Conservation (phyloP, 805 yeast genomes). For the Kluyveromyces aestuarii region DNA sequence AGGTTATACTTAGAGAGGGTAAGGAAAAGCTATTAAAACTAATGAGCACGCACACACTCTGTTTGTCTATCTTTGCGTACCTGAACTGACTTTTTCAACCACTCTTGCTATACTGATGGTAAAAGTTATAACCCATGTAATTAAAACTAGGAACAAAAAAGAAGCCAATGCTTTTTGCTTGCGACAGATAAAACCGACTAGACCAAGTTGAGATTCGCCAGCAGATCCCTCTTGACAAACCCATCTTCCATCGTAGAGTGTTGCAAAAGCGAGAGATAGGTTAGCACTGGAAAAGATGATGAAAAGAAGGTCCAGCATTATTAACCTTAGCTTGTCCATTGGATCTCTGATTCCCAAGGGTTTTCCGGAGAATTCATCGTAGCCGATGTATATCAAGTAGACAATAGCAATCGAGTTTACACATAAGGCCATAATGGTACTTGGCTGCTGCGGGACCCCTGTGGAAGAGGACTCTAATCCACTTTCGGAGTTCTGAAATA, state of each 20-base stretch:
- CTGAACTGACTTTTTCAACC: constrained; percentile 49
- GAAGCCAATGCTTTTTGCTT: constrained; percentile 74
- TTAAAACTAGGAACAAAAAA: constrained; percentile 64
- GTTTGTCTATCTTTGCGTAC: constrained; percentile 9
- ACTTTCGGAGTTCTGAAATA: constrained; percentile 35
- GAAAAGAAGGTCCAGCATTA: constrained; percentile 75
- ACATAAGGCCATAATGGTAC: constrained; percentile 86
- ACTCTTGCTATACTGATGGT: constrained; percentile 76
- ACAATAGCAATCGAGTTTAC: constrained; percentile 73
- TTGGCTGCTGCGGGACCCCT: constrained; percentile 61
- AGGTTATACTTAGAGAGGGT: not conserved
- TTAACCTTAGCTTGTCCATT: constrained; percentile 67
- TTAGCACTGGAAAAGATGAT: constrained; percentile 87
- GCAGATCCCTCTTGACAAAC: constrained; percentile 40
- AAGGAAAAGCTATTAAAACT: not conserved
- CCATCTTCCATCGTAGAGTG: constrained; percentile 76
- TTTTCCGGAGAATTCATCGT: constrained; percentile 85
- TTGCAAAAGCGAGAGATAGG: constrained; percentile 74
- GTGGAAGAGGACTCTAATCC: constrained; percentile 6
- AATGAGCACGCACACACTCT: not conserved
- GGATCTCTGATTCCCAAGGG: constrained; percentile 89
- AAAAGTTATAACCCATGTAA: constrained; percentile 80
- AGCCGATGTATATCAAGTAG: constrained; percentile 72
- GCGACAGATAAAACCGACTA: constrained; percentile 50
- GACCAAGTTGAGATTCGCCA: constrained; percentile 22